Evolutionary conservation across 148 eudicot species (phyloP).

Genomic region (Rhododendron mucronatum): DNA sequence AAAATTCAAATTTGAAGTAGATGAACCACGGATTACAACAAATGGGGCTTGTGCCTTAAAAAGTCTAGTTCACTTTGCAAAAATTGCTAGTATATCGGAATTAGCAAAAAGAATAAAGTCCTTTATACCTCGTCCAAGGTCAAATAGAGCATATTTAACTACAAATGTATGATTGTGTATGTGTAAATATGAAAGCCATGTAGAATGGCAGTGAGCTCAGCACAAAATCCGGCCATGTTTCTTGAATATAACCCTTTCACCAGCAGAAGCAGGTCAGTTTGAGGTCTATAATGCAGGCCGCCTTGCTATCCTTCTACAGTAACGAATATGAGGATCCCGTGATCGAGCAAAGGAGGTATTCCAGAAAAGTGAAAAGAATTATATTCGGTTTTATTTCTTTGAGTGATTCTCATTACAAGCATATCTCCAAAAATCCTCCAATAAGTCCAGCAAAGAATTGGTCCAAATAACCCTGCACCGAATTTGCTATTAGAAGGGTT

Average conservation of each 20-base stretch:
- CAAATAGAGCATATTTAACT: not conserved
- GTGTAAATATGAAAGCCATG: not conserved
- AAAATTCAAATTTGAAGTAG: not conserved
- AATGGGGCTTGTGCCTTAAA: not conserved
- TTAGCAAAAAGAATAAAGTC: not conserved
- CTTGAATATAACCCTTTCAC: not conserved
- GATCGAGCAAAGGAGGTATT: not conserved
- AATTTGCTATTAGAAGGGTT: not conserved
- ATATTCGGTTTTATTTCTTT: slow-evolving; percentile 7
- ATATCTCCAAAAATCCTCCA: not conserved
- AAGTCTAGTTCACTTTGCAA: not conserved
- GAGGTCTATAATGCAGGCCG: not conserved
- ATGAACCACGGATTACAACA: not conserved
- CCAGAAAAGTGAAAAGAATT: not conserved
- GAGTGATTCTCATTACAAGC: not conserved
- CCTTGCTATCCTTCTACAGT: not conserved
- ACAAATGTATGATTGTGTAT: not conserved
- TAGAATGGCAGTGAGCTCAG: not conserved
- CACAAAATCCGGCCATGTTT: not conserved
- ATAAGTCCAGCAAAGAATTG: slow-evolving; percentile 4
- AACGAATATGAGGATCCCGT: not conserved
- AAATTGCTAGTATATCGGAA: not conserved
- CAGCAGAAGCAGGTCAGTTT: not conserved
- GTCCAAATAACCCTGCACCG: slow-evolving; percentile 9
- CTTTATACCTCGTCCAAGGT: not conserved